Percentiles rank a stretch among this genome's conserved stretches.
Conservation (phyloP, 2,329 filamentous ascomycete species). For the Fusarium stilboides region DNA sequence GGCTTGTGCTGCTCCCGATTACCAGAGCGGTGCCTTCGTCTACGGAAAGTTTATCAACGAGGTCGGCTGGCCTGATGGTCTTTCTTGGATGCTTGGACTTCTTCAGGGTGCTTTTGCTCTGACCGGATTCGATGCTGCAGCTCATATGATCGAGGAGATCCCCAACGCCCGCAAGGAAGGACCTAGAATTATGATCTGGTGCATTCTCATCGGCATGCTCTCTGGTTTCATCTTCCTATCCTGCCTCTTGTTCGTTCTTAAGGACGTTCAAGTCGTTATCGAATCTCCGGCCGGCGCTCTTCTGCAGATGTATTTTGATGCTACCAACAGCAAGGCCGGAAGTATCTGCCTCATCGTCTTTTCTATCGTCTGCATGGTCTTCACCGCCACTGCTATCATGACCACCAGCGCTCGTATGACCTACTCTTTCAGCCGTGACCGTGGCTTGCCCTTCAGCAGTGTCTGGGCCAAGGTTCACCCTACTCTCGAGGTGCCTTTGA, state of each 20-base stretch:
- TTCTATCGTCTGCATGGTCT: slow-evolving; percentile 75
- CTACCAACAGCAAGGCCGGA: slow-evolving; percentile 73
- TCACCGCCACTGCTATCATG: slow-evolving; percentile 75
- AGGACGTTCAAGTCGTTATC: slow-evolving; percentile 71
- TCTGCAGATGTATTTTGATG: slow-evolving; percentile 75
- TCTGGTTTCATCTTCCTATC: slow-evolving; percentile 74
- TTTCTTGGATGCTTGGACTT: slow-evolving; percentile 70
- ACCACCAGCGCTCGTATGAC: slow-evolving; percentile 77
- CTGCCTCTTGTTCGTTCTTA: slow-evolving; percentile 75
- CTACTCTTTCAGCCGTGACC: slow-evolving; percentile 76
- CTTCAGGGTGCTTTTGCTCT: slow-evolving; percentile 67
- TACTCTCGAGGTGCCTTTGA: slow-evolving; percentile 75
- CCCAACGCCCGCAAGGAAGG: slow-evolving; percentile 71
- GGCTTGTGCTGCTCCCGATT: slow-evolving; percentile 75
- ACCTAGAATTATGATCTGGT: slow-evolving; percentile 77
- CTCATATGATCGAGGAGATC: slow-evolving; percentile 67
- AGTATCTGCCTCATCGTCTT: slow-evolving; percentile 77
- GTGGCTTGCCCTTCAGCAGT: slow-evolving; percentile 75
- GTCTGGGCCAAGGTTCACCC: slow-evolving; percentile 75
- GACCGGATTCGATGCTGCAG: slow-evolving; percentile 65
- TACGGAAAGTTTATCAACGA: slow-evolving; percentile 78
- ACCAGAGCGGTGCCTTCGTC: slow-evolving; percentile 75
- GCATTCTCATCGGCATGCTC: slow-evolving; percentile 73
- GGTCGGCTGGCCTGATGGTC: slow-evolving; percentile 78
- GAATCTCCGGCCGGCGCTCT: slow-evolving; percentile 70